Conservation (phyloP, 495 filamentous ascomycete genomes). For the Talaromyces ruber region DNA sequence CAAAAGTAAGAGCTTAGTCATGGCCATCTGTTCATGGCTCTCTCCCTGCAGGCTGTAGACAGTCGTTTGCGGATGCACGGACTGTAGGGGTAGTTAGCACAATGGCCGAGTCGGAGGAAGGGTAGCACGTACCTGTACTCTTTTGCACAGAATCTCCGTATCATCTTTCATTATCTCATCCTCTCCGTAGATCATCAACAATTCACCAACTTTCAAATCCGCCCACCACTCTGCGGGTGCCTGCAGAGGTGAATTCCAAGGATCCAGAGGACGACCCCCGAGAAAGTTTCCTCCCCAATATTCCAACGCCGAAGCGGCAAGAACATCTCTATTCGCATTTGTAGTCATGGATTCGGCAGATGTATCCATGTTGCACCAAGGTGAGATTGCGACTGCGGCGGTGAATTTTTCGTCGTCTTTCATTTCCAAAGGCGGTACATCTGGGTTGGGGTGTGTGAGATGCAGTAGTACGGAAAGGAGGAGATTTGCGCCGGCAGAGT, state of each 20-base stretch:
- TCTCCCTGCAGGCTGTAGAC: neutral
- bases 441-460: conserved; percentile 7
- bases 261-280: neutral
- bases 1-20: neutral
- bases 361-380: conserved; percentile 1
- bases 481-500: conserved; percentile 10
- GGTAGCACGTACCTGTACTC: conserved; percentile 2
- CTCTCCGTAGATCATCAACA: conserved; percentile 1
- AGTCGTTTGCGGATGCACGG: neutral
- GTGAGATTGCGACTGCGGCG: conserved; percentile 8
- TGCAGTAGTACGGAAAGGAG: conserved; percentile 8
- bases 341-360: neutral
- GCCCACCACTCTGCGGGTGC: conserved; percentile 6
- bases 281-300: conserved; percentile 3
- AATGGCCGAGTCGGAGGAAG: too few relatives aligned
- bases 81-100: neutral
- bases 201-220: conserved; percentile 4
- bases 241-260: neutral
- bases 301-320: neutral
- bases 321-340: neutral
- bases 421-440: conserved; percentile 2
- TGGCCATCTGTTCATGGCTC: neutral
- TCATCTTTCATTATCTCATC: conserved; percentile 9
- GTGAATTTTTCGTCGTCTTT: neutral
- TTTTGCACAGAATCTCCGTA: neutral